A percentile compares a stretch with the other conserved stretches of the same genome.
phyloP scores from a whole-genome alignment of 1,284 basidiomycete species.

The Macrocystidia cucumis region DNA sequence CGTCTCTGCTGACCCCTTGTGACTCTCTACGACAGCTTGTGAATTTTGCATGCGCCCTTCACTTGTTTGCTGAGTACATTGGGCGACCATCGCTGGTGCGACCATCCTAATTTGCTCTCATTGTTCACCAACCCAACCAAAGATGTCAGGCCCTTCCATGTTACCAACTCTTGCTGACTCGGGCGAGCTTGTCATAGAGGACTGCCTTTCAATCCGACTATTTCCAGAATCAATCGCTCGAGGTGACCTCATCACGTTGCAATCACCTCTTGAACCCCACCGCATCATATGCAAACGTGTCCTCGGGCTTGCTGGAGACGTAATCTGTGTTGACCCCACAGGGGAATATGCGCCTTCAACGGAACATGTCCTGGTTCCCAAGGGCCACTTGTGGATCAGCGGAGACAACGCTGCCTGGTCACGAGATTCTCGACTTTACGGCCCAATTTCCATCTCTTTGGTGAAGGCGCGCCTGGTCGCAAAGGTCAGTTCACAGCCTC shows the following conservation, averaged over 20 bases:
- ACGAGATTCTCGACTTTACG: slow-evolving; percentile 85
- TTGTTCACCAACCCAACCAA: slow-evolving; percentile 5
- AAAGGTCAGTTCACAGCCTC: slow-evolving; percentile 42
- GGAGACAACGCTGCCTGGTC: slow-evolving; percentile 88
- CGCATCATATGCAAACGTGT: slow-evolving; percentile 86
- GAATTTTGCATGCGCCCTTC: slow-evolving; percentile 44
- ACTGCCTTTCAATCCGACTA: slow-evolving; percentile 47
- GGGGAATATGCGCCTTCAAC: slow-evolving; percentile 49
- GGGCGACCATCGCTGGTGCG: slow-evolving; percentile 45
- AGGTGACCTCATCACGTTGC: slow-evolving; percentile 79
- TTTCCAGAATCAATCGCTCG: slow-evolving; percentile 48
- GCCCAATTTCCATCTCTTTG: slow-evolving; percentile 84
- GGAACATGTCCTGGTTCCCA: slow-evolving; percentile 71
- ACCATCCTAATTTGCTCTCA: slow-evolving; percentile 1
- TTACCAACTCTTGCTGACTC: slow-evolving; percentile 66
- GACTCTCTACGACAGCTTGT: too few relatives aligned
- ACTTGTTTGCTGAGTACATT: slow-evolving; percentile 55
- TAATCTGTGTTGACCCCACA: slow-evolving; percentile 82
- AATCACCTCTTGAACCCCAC: slow-evolving; percentile 67
- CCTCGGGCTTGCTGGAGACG: slow-evolving; percentile 86
- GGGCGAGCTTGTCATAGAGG: slow-evolving; percentile 60
- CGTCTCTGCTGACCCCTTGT: too few relatives aligned
- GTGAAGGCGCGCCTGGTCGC: slow-evolving; percentile 74
- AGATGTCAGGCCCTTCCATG: slow-evolving; percentile 82
- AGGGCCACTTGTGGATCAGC: slow-evolving; percentile 86